Conservation (phyloP, 257 asterid species). For the Lavandula angustifolia region DNA sequence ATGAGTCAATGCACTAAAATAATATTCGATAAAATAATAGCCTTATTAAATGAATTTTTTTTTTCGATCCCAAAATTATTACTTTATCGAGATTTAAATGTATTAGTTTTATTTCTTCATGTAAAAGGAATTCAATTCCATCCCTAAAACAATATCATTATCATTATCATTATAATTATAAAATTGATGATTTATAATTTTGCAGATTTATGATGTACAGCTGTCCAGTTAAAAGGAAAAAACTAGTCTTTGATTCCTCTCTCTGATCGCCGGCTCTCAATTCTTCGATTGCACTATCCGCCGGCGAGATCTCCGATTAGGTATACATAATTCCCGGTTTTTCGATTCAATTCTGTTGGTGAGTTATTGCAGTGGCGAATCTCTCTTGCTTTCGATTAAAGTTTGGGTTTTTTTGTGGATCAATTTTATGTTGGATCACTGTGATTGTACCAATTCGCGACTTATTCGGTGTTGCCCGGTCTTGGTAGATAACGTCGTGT, state of each 20-base stretch:
- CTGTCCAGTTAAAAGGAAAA: too few relatives aligned
- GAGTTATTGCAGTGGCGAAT: slow-evolving; percentile 17
- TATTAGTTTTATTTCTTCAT: too few relatives aligned
- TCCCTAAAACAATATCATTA: too few relatives aligned
- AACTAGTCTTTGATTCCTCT: not conserved
- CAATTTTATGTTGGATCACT: slow-evolving; percentile 25
- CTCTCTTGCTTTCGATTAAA: slow-evolving; percentile 13
- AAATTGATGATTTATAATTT: too few relatives aligned
- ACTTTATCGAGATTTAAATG: too few relatives aligned
- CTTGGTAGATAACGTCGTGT: slow-evolving; percentile 15
- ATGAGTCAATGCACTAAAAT: too few relatives aligned
- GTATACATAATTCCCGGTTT: slow-evolving; percentile 27
- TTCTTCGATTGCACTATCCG: slow-evolving; percentile 28
- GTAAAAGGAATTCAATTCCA: too few relatives aligned
- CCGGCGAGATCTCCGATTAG: slow-evolving; percentile 58
- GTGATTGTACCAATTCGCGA: slow-evolving; percentile 22
- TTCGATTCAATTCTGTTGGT: slow-evolving; percentile 14
- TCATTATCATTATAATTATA: too few relatives aligned
- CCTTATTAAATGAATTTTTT: too few relatives aligned
- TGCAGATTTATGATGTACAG: too few relatives aligned
- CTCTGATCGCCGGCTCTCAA: slow-evolving; percentile 42
- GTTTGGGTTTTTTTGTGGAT: slow-evolving; percentile 19
- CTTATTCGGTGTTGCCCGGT: slow-evolving; percentile 24
- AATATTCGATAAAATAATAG: too few relatives aligned
- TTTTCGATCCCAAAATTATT: too few relatives aligned